Conservation (phyloP, 2,329 filamentous ascomycete genomes). For the Ascochyta clinopodiicola region DNA sequence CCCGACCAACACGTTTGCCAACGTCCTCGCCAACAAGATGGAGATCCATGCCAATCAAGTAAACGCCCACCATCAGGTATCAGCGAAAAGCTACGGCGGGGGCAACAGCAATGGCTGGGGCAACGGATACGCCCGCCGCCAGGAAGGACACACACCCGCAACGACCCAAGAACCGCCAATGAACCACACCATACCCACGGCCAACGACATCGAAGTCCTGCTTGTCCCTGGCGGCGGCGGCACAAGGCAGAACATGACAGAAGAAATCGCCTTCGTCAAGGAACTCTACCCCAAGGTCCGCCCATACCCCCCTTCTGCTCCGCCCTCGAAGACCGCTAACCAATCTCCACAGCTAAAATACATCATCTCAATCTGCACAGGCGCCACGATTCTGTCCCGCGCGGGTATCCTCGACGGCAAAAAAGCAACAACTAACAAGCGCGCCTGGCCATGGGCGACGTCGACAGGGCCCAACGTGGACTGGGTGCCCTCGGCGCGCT, state of each 20-base stretch:
- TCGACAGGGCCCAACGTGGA: slow-evolving; percentile 56
- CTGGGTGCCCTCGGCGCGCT: slow-evolving; percentile 65
- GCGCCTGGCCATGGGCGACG: slow-evolving; percentile 56
- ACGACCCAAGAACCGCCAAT: slow-evolving; percentile 2
- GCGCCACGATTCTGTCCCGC: slow-evolving; percentile 63
- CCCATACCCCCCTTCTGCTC: slow-evolving; percentile 22
- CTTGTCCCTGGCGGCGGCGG: slow-evolving; percentile 70
- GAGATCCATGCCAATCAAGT: not conserved
- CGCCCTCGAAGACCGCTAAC: not conserved
- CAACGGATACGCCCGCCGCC: slow-evolving; percentile 16
- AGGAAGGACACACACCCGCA: slow-evolving; percentile 7
- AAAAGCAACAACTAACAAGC: slow-evolving; percentile 71
- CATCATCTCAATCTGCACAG: slow-evolving; percentile 71
- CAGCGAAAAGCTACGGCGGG: not conserved
- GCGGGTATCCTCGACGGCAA: slow-evolving; percentile 66
- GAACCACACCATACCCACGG: slow-evolving; percentile 7
- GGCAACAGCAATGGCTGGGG: slow-evolving; percentile 11
- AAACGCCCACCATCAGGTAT: slow-evolving; percentile 5
- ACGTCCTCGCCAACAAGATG: slow-evolving; percentile 46
- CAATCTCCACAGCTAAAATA: slow-evolving; percentile 47
- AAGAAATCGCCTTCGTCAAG: slow-evolving; percentile 58
- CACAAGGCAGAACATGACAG: slow-evolving; percentile 39
- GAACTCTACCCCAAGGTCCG: slow-evolving; percentile 56
- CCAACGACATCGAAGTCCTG: slow-evolving; percentile 62
- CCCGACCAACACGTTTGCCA: slow-evolving; percentile 61